Conservation (phyloP, 139 green algal species). For the Chlorella sorokiniana region DNA sequence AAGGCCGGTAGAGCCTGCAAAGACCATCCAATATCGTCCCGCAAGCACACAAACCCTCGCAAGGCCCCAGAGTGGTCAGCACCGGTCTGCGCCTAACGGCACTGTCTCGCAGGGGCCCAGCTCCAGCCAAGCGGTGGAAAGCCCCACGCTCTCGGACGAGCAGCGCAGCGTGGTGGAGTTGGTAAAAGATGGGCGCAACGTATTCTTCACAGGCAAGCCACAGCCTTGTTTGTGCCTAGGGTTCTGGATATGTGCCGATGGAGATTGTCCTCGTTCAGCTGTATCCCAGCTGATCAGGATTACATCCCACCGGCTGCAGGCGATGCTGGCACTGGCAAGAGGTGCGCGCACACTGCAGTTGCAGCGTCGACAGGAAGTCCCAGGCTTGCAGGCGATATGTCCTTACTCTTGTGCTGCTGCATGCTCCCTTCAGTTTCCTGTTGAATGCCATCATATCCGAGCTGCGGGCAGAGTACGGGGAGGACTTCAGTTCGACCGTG, state of each 20-base stretch:
- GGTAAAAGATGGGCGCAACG: conserved; percentile 54
- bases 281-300: too few species aligned
- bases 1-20: too few species aligned
- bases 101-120: background rate
- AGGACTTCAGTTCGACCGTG: conserved; percentile 48
- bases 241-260: background rate
- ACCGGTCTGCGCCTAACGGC: too few species aligned
- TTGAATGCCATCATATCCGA: background rate
- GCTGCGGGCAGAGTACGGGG: conserved; percentile 42
- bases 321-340: conserved; percentile 75
- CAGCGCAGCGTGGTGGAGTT: conserved; percentile 49
- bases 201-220: conserved; percentile 66
- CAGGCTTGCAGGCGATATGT: too few species aligned
- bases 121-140: conserved; percentile 19
- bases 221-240: too few species aligned
- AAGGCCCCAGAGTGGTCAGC: too few species aligned
- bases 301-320: conserved; percentile 16
- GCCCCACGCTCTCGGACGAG: conserved; percentile 21
- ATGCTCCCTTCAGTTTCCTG: too few species aligned
- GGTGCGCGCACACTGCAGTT: conserved; percentile 63
- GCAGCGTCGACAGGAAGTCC: too few species aligned
- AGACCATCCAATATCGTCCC: too few species aligned
- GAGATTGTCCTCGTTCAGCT: background rate
- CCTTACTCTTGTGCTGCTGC: too few species aligned
- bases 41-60: too few species aligned